These are phyloP conservation scores for Wickerhamomyces ciferrii DNA, from an alignment of 805 yeast genomes.

Conservation along the genomic window DNA sequence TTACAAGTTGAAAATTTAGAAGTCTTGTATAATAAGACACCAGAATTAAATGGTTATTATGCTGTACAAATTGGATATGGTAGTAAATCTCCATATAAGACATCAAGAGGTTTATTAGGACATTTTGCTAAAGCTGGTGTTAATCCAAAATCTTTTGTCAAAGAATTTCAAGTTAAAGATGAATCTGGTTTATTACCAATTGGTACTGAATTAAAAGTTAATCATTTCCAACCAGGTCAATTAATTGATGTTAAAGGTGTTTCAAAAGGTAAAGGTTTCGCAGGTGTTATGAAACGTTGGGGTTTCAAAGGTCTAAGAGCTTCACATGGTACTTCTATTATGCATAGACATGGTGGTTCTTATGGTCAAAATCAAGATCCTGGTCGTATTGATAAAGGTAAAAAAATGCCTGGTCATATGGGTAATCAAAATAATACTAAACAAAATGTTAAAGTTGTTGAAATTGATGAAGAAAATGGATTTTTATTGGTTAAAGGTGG, in stretches of 20 bases:
- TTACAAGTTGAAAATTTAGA: constrained; percentile 85
- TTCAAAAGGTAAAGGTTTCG: constrained; percentile 93
- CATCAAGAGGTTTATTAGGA: constrained; percentile 62
- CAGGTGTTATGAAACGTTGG: constrained; percentile 97
- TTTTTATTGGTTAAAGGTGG: constrained; percentile 82
- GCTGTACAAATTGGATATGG: constrained; percentile 90
- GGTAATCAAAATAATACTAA: constrained; percentile 74
- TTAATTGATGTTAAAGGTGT: constrained; percentile 74
- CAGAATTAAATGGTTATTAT: constrained; percentile 69
- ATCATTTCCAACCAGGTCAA: constrained; percentile 80
- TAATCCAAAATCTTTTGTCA: constrained; percentile 71
- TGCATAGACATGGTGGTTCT: constrained; percentile 96
- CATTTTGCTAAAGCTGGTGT: constrained; percentile 76
- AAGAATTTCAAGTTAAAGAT: constrained; percentile 76
- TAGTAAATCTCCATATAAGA: constrained; percentile 53
- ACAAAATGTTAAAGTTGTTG: constrained; percentile 71
- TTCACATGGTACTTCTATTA: constrained; percentile 90
- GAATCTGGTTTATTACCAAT: constrained; percentile 61
- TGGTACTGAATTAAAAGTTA: constrained; percentile 78
- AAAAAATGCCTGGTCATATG: constrained; percentile 98
- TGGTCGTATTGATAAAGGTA: constrained; percentile 93
- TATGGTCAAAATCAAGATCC: constrained; percentile 95
- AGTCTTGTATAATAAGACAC: constrained; percentile 68
- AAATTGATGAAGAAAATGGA: constrained; percentile 77
- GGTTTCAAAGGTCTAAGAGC: constrained; percentile 87